Evolutionary conservation across 2,329 filamentous ascomycete genomes (phyloP).

Genomic region (Aspergillus transmontanensis): DNA sequence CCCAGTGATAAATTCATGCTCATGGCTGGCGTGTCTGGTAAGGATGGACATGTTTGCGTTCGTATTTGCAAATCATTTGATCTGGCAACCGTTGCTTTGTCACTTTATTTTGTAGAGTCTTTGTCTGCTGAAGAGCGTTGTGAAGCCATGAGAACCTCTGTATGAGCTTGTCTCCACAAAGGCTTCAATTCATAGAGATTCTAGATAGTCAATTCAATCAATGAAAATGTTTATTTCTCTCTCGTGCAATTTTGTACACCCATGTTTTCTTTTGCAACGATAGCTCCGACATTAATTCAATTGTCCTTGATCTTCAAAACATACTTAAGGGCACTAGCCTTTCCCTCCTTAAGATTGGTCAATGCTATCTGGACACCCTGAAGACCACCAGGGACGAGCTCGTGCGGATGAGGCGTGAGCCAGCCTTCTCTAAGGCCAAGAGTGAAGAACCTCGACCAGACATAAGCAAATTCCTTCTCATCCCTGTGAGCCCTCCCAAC

Average conservation of each 20-base stretch:
- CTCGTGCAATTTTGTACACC: neutral
- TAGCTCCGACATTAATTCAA: neutral
- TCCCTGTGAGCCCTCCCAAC: neutral
- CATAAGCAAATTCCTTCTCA: slow-evolving; percentile 35
- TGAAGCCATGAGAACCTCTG: neutral
- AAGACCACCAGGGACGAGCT: slow-evolving; percentile 55
- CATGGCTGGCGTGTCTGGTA: neutral
- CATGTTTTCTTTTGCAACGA: neutral
- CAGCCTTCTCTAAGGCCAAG: slow-evolving; percentile 50
- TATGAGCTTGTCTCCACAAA: neutral
- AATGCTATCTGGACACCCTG: slow-evolving; percentile 56
- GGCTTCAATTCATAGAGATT: neutral
- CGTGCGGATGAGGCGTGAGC: slow-evolving; percentile 51
- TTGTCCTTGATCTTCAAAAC: slow-evolving; percentile 41
- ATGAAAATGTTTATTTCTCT: neutral
- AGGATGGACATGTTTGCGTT: neutral
- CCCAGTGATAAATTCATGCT: neutral
- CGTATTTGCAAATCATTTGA: neutral
- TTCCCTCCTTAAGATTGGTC: slow-evolving; percentile 58
- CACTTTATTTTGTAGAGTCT: neutral
- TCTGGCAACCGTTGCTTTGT: neutral
- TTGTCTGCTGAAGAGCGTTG: neutral
- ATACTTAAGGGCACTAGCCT: slow-evolving; percentile 65
- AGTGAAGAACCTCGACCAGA: slow-evolving; percentile 47
- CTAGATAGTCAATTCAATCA: neutral